phyloP scores from a whole-genome alignment of 2,329 filamentous ascomycete species.

The Verticillium albo-atrum region DNA sequence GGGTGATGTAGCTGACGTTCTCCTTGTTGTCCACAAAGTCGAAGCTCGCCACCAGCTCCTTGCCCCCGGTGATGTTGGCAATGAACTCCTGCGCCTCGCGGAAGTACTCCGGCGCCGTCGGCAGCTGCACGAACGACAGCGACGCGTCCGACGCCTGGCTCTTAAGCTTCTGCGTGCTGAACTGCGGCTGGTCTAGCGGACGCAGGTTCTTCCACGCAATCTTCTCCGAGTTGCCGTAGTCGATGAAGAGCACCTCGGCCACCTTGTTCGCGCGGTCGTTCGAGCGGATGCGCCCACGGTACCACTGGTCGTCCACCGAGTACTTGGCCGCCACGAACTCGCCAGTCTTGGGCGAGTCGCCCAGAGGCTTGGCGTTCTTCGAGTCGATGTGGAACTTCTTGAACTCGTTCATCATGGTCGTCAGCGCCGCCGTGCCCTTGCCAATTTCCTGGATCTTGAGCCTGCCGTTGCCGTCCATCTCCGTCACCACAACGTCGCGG shows the following conservation, averaged over 20 bases:
- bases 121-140: conserved; percentile 85
- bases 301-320: conserved; percentile 86
- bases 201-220: conserved; percentile 81
- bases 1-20: conserved; percentile 76
- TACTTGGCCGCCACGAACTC: conserved; percentile 91
- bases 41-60: conserved; percentile 82
- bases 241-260: conserved; percentile 88
- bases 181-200: conserved; percentile 73
- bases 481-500: conserved; percentile 87
- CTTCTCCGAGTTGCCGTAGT: conserved; percentile 93
- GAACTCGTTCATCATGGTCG: conserved; percentile 87
- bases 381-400: conserved; percentile 84
- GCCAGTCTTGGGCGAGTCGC: conserved; percentile 78
- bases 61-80: conserved; percentile 67
- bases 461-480: conserved; percentile 76
- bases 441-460: conserved; percentile 92
- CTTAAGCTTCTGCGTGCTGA: conserved; percentile 76
- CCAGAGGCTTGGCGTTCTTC: conserved; percentile 70
- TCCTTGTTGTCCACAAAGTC: conserved; percentile 78
- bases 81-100: conserved; percentile 74
- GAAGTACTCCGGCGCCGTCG: conserved; percentile 77
- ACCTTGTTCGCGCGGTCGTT: conserved; percentile 89
- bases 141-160: conserved; percentile 83
- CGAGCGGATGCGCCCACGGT: conserved; percentile 82
- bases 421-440: conserved; percentile 76